Conservation (phyloP, 2,329 filamentous ascomycete genomes). For the Nemania diffusa region DNA sequence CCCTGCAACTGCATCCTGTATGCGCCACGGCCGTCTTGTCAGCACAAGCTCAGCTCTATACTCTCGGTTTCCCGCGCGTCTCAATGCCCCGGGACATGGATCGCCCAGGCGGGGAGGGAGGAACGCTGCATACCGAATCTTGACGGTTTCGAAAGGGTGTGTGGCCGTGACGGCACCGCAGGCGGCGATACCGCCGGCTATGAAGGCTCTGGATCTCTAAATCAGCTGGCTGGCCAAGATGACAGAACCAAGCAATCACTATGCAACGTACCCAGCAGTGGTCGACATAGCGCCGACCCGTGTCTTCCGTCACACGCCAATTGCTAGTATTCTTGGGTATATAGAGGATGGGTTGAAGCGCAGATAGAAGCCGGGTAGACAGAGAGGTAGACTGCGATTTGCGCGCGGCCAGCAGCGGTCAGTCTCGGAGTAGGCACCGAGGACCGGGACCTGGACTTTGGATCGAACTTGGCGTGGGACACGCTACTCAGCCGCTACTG, state of each 20-base stretch:
- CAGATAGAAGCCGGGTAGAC: background rate
- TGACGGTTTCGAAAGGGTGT: conserved; percentile 98
- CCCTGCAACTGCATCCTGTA: conserved; percentile 91
- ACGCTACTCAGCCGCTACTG: too few relatives aligned
- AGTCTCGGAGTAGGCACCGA: conserved; percentile 25
- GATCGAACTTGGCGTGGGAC: conserved; percentile 17
- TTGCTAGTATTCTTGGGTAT: background rate
- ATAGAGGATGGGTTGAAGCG: background rate
- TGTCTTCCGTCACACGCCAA: conserved; percentile 34
- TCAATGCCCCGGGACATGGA: background rate
- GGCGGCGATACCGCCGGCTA: conserved; percentile 94
- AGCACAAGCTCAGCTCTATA: conserved; percentile 18
- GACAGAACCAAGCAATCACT: background rate
- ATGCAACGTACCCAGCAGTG: conserved; percentile 44
- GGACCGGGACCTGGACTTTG: conserved; percentile 5
- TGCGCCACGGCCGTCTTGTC: conserved; percentile 28
- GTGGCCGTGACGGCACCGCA: conserved; percentile 98
- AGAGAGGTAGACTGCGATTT: background rate
- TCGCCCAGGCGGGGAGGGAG: conserved; percentile 2
- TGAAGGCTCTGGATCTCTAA: conserved; percentile 73
- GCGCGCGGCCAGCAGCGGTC: conserved; percentile 36
- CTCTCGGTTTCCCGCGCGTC: background rate
- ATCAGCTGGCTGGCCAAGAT: conserved; percentile 13
- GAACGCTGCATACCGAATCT: conserved; percentile 78
- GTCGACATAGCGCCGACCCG: conserved; percentile 45